Base-by-base conservation (phyloP, 2,329 filamentous ascomycete species). In the Pseudovirgaria hyperparasitica region DNA sequence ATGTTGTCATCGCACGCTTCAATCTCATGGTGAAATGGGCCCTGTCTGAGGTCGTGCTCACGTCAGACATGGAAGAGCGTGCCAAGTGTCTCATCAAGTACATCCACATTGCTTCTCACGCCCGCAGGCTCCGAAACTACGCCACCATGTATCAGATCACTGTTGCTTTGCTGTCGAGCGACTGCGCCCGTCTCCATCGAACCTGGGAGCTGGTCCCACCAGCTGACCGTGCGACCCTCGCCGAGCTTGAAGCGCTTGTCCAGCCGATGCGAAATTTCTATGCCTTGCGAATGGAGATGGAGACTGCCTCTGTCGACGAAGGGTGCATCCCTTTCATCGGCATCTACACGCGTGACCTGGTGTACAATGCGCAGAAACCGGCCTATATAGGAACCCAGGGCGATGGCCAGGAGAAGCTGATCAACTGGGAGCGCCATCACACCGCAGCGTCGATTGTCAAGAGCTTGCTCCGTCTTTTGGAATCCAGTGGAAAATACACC, bases 11-110 rank as follows among this genome's bases (percentile, higher is more conserved):
- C 49, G 79, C 82, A 6, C 76, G 82, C 25, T 90, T 90, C 61
- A 90, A 90, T 50, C 71, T 90, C 36, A 80, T 87, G 60, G 81
- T 86, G 34, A 87, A 87, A 50, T 90, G 82, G 82, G 76, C 73
- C 16, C 69, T 85, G 16, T 87, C 81, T 1, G 79, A 87, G 50
- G 70, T 80, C 37, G 68, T 90, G 6, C 63, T 90, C 25, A 90
- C 80, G 0, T 70, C 76, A 37, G 61, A 75, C 30, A 54, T 76
- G 8, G 71, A 76, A 34, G 82, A 90, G 53, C 68, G 82, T 27
- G 79, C 79, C 13, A 64, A 75, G 19, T 82, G 76, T 47, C 72
- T 90, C 36, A 74, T 80, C 52, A 87, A 90, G 52, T 78, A 70
- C 47, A 81, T 90, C 32, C 82, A 87, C 56, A 81, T 87, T 37